Percentiles rank a stretch among this genome's conserved stretches.
Evolutionary conservation across 1,284 basidiomycete species (phyloP).

Genomic region (Malassezia yamatoensis): DNA sequence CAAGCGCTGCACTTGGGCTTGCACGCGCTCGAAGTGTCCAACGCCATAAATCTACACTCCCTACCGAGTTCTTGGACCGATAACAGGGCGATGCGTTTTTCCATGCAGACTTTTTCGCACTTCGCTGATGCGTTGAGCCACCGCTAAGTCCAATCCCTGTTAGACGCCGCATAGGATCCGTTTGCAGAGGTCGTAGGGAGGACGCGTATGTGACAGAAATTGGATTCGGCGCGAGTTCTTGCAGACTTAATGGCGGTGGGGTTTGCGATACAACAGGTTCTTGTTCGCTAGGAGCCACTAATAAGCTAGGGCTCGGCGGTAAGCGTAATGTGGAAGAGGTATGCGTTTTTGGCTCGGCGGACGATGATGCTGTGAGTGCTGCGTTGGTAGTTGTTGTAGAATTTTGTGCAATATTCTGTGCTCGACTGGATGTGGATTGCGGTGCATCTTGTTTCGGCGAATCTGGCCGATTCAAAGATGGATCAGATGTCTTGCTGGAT

Average conservation of each 20-base stretch:
- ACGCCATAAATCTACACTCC: constrained; percentile 32
- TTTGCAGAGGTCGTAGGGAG: constrained; percentile 40
- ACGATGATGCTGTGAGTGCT: neutral
- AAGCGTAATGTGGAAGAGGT: constrained; percentile 2
- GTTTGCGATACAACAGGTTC: constrained; percentile 8
- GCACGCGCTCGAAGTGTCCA: constrained; percentile 43
- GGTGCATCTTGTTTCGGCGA: too few relatives aligned
- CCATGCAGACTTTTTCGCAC: constrained; percentile 22
- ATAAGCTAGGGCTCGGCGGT: constrained; percentile 12
- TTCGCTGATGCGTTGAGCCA: constrained; percentile 39
- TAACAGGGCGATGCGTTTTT: constrained; percentile 4
- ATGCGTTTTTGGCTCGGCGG: neutral
- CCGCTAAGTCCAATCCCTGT: constrained; percentile 39
- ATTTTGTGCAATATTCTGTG: too few relatives aligned
- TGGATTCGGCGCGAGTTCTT: constrained; percentile 40
- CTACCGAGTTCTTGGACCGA: neutral
- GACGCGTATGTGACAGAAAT: constrained; percentile 44
- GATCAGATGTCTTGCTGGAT: too few relatives aligned
- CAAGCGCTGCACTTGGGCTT: constrained; percentile 37
- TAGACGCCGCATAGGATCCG: constrained; percentile 39
- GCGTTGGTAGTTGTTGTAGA: too few relatives aligned
- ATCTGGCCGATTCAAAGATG: too few relatives aligned
- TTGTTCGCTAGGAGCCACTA: constrained; percentile 1
- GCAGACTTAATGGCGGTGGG: constrained; percentile 34
- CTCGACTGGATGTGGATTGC: too few relatives aligned